Percentiles rank a stretch among this genome's conserved stretches.
phyloP scores from a whole-genome alignment of 208 protist genomes.

The Tritrichomonas foetus region DNA sequence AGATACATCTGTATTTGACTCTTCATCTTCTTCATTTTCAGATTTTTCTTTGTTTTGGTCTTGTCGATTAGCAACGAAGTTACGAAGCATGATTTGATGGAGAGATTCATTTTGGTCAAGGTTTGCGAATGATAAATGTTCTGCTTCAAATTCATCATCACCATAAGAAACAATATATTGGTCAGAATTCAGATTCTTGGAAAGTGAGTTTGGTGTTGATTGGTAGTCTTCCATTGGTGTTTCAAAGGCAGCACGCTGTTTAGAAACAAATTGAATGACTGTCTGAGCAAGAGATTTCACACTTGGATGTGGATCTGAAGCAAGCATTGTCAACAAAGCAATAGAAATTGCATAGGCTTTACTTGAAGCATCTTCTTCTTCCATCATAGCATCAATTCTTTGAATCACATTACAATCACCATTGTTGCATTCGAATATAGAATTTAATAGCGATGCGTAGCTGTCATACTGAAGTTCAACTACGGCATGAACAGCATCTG shows the following conservation, averaged over 20 bases:
- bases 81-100: not conserved
- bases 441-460: no score
- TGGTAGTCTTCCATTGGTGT: no score
- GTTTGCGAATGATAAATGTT: not conserved
- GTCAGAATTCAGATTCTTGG: no score
- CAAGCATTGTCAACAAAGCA: not conserved
- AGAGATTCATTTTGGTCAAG: constrained; percentile 27
- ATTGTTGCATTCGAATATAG: no score
- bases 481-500: not conserved
- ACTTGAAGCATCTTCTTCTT: no score
- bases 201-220: no score
- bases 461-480: not conserved
- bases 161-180: no score
- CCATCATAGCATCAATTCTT: no score
- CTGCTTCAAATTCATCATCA: not conserved
- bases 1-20: no score
- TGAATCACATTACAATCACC: no score
- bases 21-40: no score
- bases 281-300: not conserved
- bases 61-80: not conserved
- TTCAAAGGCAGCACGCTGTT: no score
- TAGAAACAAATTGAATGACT: not conserved
- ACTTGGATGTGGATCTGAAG: not conserved
- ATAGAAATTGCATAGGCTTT: not conserved
- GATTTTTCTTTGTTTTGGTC: not conserved